Percentiles rank a stretch among this genome's conserved stretches.
These are phyloP conservation scores for Fusarium stilboides DNA, from an alignment of 2,329 filamentous ascomycete genomes.

Conservation along the genomic window DNA sequence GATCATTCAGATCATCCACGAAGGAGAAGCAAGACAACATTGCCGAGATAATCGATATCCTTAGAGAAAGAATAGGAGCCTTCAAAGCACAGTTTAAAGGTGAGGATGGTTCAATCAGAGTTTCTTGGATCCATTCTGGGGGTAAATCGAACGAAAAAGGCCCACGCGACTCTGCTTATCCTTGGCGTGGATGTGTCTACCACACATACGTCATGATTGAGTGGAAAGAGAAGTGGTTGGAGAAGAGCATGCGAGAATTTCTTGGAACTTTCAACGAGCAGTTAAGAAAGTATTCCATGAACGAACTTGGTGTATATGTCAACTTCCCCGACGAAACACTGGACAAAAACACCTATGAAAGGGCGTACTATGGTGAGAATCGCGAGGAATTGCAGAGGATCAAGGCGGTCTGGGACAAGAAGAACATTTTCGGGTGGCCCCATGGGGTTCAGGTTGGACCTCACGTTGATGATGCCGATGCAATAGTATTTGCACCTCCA, in stretches of 20 bases:
- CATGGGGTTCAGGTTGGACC: constrained; percentile 43
- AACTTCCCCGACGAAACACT: constrained; percentile 51
- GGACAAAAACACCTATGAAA: constrained; percentile 33
- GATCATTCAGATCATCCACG: no score
- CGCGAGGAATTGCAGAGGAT: constrained; percentile 39
- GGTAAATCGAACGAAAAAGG: constrained; percentile 27
- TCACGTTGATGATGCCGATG: no score
- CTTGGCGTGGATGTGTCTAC: constrained; percentile 50
- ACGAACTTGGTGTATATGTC: constrained; percentile 46
- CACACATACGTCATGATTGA: constrained; percentile 52
- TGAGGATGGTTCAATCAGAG: constrained; percentile 37
- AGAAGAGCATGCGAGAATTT: constrained; percentile 48
- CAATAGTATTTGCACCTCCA: no score
- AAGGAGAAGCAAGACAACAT: no score
- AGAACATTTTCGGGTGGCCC: constrained; percentile 49
- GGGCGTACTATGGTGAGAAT: constrained; percentile 54
- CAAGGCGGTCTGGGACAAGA: constrained; percentile 51
- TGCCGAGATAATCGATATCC: constrained; percentile 16
- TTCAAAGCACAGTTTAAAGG: constrained; percentile 42
- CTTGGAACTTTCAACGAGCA: no score
- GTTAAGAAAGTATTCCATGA: constrained; percentile 43
- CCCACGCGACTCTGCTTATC: constrained; percentile 46
- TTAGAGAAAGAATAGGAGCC: constrained; percentile 19
- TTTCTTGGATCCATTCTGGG: constrained; percentile 52
- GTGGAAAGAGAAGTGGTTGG: constrained; percentile 54